phyloP scores from a whole-genome alignment of 1,284 basidiomycete genomes.

The Papiliotrema terrestris region DNA sequence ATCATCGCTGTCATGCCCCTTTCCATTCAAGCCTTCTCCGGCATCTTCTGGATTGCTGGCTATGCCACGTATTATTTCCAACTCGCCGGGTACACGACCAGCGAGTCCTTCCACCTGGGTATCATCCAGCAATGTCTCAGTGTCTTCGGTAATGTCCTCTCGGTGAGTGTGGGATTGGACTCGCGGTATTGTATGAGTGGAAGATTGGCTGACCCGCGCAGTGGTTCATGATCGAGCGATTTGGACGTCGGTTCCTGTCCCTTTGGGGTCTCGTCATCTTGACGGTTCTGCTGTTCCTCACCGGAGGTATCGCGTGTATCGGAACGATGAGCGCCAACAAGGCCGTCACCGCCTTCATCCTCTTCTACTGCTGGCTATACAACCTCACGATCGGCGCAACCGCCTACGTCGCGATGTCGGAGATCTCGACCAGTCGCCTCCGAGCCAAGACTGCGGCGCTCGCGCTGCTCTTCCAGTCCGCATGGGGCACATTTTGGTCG shows the following conservation, averaged over 20 bases:
- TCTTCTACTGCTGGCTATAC: conserved; percentile 7
- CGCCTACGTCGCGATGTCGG: conserved; percentile 1
- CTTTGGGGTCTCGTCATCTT: conserved; percentile 38
- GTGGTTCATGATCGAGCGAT: conserved; percentile 38
- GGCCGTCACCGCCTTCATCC: conserved; percentile 1
- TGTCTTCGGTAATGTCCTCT: neutral
- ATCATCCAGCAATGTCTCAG: conserved; percentile 1
- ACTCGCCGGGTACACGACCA: neutral
- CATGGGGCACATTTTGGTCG: neutral
- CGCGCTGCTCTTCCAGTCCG: conserved; percentile 1
- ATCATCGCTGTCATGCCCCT: neutral
- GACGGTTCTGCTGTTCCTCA: conserved; percentile 5
- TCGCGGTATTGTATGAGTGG: neutral
- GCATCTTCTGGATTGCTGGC: neutral
- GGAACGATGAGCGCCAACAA: neutral
- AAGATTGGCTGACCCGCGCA: neutral
- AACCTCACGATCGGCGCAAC: conserved; percentile 8
- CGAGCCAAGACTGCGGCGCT: conserved; percentile 7
- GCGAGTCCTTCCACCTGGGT: neutral
- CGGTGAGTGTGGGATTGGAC: neutral
- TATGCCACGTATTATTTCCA: conserved; percentile 1
- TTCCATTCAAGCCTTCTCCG: neutral
- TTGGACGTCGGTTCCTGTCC: conserved; percentile 51
- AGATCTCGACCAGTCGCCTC: conserved; percentile 4
- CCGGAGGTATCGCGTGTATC: conserved; percentile 3